Evolutionary conservation across 176 grass and related monocot species (phyloP).

Genomic region (Typha latifolia): DNA sequence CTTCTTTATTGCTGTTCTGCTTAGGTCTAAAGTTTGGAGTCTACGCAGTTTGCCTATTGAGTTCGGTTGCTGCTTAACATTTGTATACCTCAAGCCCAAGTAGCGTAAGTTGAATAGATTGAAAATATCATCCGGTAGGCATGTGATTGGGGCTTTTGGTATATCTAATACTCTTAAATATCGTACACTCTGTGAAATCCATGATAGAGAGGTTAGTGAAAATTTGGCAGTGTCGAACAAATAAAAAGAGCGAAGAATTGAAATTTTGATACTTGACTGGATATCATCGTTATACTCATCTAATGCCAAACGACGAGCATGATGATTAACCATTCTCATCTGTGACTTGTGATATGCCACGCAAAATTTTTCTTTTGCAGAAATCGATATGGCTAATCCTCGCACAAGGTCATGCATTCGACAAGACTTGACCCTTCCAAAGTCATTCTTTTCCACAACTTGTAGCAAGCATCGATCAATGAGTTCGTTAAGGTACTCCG

Average conservation of each 20-base stretch:
- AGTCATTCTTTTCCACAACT: conserved; percentile 2
- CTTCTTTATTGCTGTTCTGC: not conserved
- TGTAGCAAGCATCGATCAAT: conserved; percentile 20
- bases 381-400: conserved; percentile 18
- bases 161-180: conserved; percentile 25
- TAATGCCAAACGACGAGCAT: not conserved
- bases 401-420: conserved; percentile 33
- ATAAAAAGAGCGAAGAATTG: conserved; percentile 18
- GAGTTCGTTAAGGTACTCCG: conserved; percentile 17
- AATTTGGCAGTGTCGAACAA: conserved; percentile 11
- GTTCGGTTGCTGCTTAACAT: conserved; percentile 22
- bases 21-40: conserved; percentile 15
- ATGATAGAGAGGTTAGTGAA: conserved; percentile 11
- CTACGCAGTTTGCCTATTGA: conserved; percentile 15
- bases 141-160: conserved; percentile 1
- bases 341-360: conserved; percentile 7
- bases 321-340: not conserved
- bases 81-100: conserved; percentile 24
- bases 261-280: conserved; percentile 6
- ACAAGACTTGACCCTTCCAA: conserved; percentile 15
- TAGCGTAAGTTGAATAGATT: conserved; percentile 30
- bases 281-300: conserved; percentile 17
- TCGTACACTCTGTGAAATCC: not conserved
- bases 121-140: conserved; percentile 17
- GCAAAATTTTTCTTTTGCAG: conserved; percentile 21